These are phyloP conservation scores for Taiwanofungus camphoratus DNA, from an alignment of 1,284 basidiomycete species.

Conservation along the genomic window DNA sequence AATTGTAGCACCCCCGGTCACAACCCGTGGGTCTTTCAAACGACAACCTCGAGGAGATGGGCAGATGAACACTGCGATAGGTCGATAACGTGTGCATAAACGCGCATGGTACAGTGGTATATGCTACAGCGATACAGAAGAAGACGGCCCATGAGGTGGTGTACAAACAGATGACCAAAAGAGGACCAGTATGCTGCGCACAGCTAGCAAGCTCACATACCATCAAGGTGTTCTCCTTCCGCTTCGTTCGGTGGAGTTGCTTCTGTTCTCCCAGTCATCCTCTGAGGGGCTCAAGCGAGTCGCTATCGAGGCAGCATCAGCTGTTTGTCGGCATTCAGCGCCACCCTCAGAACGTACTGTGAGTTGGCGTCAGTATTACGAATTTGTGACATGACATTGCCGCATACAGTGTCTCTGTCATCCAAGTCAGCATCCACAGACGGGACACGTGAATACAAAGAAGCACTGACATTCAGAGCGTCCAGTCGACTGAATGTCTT, in stretches of 20 bases:
- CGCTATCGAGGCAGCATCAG: slow-evolving; percentile 25
- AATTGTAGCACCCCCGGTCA: slow-evolving; percentile 4
- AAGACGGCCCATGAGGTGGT: not conserved
- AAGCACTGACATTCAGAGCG: slow-evolving; percentile 79
- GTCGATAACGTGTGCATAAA: slow-evolving; percentile 6
- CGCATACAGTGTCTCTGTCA: slow-evolving; percentile 32
- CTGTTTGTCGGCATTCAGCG: slow-evolving; percentile 54
- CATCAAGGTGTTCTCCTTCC: slow-evolving; percentile 17
- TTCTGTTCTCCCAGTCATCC: slow-evolving; percentile 28
- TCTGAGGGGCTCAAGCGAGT: slow-evolving; percentile 24
- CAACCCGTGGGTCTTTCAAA: slow-evolving; percentile 1
- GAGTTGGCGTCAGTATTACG: slow-evolving; percentile 10
- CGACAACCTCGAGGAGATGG: not conserved
- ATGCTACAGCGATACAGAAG: not conserved
- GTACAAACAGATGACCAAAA: not conserved
- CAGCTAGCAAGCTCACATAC: slow-evolving; percentile 1
- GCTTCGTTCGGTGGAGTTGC: slow-evolving; percentile 24
- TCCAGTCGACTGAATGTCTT: slow-evolving; percentile 93
- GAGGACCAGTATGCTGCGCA: not conserved
- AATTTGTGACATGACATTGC: slow-evolving; percentile 10
- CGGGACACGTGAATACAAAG: slow-evolving; percentile 8
- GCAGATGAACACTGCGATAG: slow-evolving; percentile 3
- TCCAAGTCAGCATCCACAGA: slow-evolving; percentile 14
- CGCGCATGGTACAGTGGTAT: not conserved
- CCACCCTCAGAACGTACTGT: slow-evolving; percentile 78